These are phyloP conservation scores for Hemileccinum impolitum DNA, from an alignment of 768 basidiomycete genomes.

Conservation along the genomic window DNA sequence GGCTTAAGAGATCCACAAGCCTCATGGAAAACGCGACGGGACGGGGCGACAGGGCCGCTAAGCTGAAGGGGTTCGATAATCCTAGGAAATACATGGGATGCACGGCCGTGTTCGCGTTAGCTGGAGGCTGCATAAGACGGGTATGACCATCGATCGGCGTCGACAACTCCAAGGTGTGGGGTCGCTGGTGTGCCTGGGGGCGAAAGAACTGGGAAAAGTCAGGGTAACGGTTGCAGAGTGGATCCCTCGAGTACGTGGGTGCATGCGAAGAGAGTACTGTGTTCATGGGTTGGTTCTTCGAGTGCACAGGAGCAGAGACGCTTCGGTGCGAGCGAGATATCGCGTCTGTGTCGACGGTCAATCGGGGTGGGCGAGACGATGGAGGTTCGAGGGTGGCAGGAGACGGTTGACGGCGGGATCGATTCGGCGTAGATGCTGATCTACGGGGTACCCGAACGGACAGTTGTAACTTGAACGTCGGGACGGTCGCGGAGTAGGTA, in stretches of 20 bases:
- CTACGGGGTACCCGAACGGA: not conserved
- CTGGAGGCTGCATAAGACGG: not conserved
- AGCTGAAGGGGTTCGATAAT: not conserved
- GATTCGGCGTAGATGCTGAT: not conserved
- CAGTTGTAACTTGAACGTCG: conserved; percentile 16
- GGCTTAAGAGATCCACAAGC: conserved; percentile 14
- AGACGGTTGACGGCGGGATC: not conserved
- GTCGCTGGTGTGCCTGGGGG: conserved; percentile 13
- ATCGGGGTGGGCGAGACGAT: not conserved
- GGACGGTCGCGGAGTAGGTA: not conserved
- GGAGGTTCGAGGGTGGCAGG: too few relatives aligned
- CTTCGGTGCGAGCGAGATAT: not conserved
- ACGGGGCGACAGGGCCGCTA: not conserved
- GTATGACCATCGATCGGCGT: not conserved
- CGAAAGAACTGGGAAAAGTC: conserved; percentile 33
- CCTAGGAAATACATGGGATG: not conserved
- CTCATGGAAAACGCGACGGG: conserved; percentile 22
- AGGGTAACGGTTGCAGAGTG: conserved; percentile 30
- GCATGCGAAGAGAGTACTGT: not conserved
- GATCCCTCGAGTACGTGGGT: conserved; percentile 29
- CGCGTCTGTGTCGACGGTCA: not conserved
- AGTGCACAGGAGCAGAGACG: not conserved
- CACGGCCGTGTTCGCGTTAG: not conserved
- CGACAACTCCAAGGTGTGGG: not conserved
- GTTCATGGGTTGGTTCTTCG: not conserved